Evolutionary conservation across 345 rosid genomes (phyloP).

Genomic region (Brassica cretica): DNA sequence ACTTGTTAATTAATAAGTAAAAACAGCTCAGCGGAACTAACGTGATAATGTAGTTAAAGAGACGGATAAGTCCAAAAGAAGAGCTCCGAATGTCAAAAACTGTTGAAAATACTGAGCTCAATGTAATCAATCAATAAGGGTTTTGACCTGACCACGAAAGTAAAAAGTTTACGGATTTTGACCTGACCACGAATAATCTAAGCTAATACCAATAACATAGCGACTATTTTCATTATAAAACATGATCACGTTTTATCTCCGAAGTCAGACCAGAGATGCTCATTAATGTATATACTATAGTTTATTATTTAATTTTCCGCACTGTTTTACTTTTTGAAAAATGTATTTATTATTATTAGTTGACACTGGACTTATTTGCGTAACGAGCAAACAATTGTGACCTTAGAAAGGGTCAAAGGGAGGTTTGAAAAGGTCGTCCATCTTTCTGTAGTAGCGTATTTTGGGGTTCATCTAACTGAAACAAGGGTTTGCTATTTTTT

Average conservation of each 20-base stretch:
- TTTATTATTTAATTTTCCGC: background rate
- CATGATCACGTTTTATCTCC: background rate
- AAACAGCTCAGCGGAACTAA: constrained; percentile 11
- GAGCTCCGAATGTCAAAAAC: background rate
- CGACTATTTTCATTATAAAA: background rate
- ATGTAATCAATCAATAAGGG: background rate
- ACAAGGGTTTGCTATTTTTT: background rate
- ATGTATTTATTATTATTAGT: constrained; percentile 6
- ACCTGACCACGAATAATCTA: constrained; percentile 4
- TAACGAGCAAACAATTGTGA: constrained; percentile 21
- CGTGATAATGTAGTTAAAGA: background rate
- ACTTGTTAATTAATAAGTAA: background rate
- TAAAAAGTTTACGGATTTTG: background rate
- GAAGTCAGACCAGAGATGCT: constrained; percentile 15
- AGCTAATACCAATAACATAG: background rate
- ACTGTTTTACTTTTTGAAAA: background rate
- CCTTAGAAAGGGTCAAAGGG: background rate
- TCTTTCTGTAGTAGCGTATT: constrained; percentile 2
- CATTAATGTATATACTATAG: background rate
- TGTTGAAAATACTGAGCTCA: background rate
- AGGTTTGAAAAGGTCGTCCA: constrained; percentile 30
- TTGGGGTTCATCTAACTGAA: background rate
- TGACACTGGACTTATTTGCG: constrained; percentile 26
- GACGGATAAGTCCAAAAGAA: background rate
- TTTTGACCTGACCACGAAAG: background rate